Evolutionary conservation across 768 basidiomycete species (phyloP).

Genomic region (Mycena kentingensis): DNA sequence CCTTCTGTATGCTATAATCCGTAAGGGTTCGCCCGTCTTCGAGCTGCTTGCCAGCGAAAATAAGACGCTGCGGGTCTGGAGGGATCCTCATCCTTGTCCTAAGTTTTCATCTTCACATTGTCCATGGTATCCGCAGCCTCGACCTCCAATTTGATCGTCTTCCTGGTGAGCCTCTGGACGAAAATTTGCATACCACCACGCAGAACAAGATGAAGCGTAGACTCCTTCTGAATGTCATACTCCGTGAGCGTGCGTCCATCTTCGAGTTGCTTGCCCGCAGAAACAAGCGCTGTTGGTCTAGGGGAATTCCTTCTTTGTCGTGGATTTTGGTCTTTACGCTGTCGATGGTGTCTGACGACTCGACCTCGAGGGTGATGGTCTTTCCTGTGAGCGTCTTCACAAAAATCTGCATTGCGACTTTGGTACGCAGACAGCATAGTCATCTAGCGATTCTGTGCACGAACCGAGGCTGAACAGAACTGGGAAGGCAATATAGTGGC

Average conservation of each 20-base stretch:
- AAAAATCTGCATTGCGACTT: no score
- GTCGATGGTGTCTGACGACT: no score
- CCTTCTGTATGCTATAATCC: conserved; percentile 91
- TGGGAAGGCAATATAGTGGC: no score
- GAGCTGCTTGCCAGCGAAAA: conserved; percentile 94
- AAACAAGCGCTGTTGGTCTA: conserved; percentile 78
- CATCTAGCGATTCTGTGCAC: no score
- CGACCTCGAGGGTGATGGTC: no score
- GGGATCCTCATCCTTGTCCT: conserved; percentile 91
- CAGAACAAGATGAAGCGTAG: conserved; percentile 45
- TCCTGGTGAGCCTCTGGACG: conserved; percentile 85
- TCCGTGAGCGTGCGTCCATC: conserved; percentile 76
- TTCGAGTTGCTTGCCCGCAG: conserved; percentile 83
- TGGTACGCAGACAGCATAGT: no score
- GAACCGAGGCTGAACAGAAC: no score
- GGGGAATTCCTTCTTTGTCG: conserved; percentile 87
- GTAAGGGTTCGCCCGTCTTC: conserved; percentile 90
- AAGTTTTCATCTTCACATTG: conserved; percentile 81
- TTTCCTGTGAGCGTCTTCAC: no score
- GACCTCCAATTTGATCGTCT: conserved; percentile 89
- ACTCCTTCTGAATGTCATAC: conserved; percentile 70
- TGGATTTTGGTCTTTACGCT: conserved; percentile 85
- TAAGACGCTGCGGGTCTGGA: conserved; percentile 87
- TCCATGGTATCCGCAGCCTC: conserved; percentile 79
- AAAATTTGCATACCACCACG: conserved; percentile 78